Evolutionary conservation across 2,329 filamentous ascomycete species (phyloP), one percentile per base, ranked within the genome.

Genomic region (Colletotrichum sp.): DNA sequence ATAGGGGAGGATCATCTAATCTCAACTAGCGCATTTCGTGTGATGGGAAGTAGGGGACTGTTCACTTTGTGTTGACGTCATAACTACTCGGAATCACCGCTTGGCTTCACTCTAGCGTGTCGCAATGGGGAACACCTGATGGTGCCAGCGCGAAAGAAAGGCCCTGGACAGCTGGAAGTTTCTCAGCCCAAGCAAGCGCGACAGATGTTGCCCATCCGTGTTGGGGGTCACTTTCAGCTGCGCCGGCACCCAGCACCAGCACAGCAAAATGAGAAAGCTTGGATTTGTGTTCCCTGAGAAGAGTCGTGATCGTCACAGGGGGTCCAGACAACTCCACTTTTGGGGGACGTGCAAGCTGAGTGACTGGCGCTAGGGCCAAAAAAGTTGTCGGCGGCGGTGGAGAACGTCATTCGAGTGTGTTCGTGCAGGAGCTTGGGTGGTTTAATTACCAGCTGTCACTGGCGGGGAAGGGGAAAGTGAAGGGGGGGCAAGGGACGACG

Each of bases 271-370:
- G 44, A 32, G 13, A 59, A 73, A 60, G 55, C 57, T 59, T 72
- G 73, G 65, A 65, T 65, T 55, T 18, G 24, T 52, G 59, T 60
- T 55, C 55, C 73, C 63, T 60, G 30, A 30, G 28, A 68, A 69
- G 59, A 39, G 59, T 69, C n/a, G 44, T 64, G 74, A 76, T 76
- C 74, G 74, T 73, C 74, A 74, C 74, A 76, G 74, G 73, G 73
- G 74, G 64, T 30, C 59, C 30, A 32, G 24, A n/a, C 24, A 49
- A 60, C 70, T 30, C 72, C 72, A 72, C 69, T 60, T 39, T 75
- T 13, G 36, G 68, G 62, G 68, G 39, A 32, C 55, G 55, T 39
- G 55, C 55, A 75, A 72, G 63, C 69, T 62, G 28, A 62, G 32
- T 3, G 30, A 63, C 18, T 39, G 72, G 62, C 73, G 74, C 74